Evolutionary conservation across 768 basidiomycete genomes (phyloP), one percentile per base, ranked within the genome.

Genomic region (Macrocybe gigantea): DNA sequence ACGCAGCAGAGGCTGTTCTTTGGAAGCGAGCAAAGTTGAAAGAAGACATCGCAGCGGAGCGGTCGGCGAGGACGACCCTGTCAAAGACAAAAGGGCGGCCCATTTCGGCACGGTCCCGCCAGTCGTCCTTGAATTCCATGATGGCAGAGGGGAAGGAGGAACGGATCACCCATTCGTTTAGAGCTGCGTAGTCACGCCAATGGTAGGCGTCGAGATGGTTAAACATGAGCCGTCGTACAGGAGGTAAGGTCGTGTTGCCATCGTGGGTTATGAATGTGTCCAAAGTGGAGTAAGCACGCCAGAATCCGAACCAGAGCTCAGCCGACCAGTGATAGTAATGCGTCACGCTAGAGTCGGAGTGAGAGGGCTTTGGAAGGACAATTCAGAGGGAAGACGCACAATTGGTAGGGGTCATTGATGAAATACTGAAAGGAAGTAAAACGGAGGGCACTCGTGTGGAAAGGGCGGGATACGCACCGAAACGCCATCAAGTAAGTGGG

Each of bases 251-350:
- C 1, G 90, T 88, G 41, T 77, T 76, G 6, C 90, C 92, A 39
- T 74, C 66, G 0, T 77, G 54, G 2, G 80, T 65, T 44, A 94
- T 92, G 14, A 64, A 65, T 1, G 79, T 77, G 61, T 93, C 91
- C 8, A 95, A 70, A 2, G 88, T 82, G 33, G 90, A 78, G 63
- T 94, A 95, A 0, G 92, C 83, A 6, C 91, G 78, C 93, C 93
- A 95, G 56, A 94, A 79, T 36, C 93, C 93, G 53, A 91, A 90
- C 69, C 88, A 85, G 13, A 93, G 78, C 60, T 97, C 93, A 4
- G 93, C 93, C 32, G 86, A 80, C 80, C 88, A 93, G 59, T 97
- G 93, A 62, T 93, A 95, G 62, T 94, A 95, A 64, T 95, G 93
- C 1, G 86, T 88, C 48, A 95, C 77, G 66, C 88, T 91, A 33